Evolutionary conservation across 2,329 filamentous ascomycete species (phyloP).

Genomic region (Nannizzia gypsea): DNA sequence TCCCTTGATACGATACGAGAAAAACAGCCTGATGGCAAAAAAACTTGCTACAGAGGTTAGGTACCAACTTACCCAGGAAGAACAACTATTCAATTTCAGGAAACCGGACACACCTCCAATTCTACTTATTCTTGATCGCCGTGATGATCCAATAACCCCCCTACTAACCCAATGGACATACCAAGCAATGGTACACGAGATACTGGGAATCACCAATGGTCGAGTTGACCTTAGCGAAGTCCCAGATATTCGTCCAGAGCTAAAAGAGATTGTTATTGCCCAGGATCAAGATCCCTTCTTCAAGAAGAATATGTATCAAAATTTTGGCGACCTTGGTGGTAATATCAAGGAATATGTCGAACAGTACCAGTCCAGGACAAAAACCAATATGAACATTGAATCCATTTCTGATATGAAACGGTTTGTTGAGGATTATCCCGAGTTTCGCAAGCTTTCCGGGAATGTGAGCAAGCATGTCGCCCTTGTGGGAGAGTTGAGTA

Average conservation of each 20-base stretch:
- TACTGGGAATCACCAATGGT: constrained; percentile 90
- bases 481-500: constrained; percentile 81
- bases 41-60: constrained; percentile 87
- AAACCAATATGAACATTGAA: constrained; percentile 89
- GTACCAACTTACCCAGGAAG: constrained; percentile 89
- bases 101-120: constrained; percentile 92
- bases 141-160: constrained; percentile 90
- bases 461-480: constrained; percentile 99
- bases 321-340: constrained; percentile 88
- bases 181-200: constrained; percentile 98
- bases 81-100: constrained; percentile 91
- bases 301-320: constrained; percentile 98
- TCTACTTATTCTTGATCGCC: constrained; percentile 74
- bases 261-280: constrained; percentile 88
- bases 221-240: constrained; percentile 77
- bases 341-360: constrained; percentile 99
- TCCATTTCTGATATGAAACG: constrained; percentile 98
- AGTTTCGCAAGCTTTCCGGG: constrained; percentile 90
- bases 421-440: constrained; percentile 96
- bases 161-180: constrained; percentile 97
- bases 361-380: constrained; percentile 96
- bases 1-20: constrained; percentile 84
- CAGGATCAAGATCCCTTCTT: constrained; percentile 98
- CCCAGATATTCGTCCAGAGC: constrained; percentile 70
- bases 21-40: constrained; percentile 77